Evolutionary conservation across 164 flowering plant genomes (phyloP), one percentile per base, ranked within the genome.

Genomic region (Malania oleifera): DNA sequence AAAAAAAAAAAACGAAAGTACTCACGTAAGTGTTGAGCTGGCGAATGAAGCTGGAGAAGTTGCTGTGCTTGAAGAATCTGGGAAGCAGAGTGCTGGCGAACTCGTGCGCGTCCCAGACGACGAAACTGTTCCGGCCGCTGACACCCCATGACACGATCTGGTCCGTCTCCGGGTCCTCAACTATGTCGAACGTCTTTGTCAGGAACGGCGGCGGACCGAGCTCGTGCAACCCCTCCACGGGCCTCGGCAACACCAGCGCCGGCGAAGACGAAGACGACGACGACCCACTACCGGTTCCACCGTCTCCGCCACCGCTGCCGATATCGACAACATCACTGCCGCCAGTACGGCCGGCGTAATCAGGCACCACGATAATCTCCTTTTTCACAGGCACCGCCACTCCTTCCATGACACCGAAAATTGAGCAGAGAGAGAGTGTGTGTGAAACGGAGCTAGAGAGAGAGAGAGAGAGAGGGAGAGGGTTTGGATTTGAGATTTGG

Each of bases 21-120:
- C 87, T 75, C 45, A 87, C 95, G 64, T 87, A 87, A 26, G 90
- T 84, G 61, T 84, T 87, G 66, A 87, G 86, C 70, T 84, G 90
- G 52, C 90, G 83, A 46, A 87, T 65, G 71, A 87, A 87, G 80
- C 90, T 87, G 38, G 86, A 82, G 81, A 84, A 84, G 57, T 87
- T 87, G 25, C 56, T 63, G 73, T 87, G 95, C 83, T 87, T 87
- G 80, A 87, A 87, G 64, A 75, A 77, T 40, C 62, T 74, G 48
- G 89, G 95, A 37, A 87, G 82, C 20, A 87, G 67, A 34, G 26
- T 56, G 19, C 50, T 51, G 10, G 86, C 66, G 61, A 87, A 82
- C 35, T 64, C 67, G 57, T 77, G 77, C 0, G 67, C 67, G 28
- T 87, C 91, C 89, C 87, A 76, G 39, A 87, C 87, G 17, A 85